A percentile compares a stretch with the other conserved stretches of the same genome.
Evolutionary conservation across 345 rosid species (phyloP).

Genomic region (Citrus trifoliata): DNA sequence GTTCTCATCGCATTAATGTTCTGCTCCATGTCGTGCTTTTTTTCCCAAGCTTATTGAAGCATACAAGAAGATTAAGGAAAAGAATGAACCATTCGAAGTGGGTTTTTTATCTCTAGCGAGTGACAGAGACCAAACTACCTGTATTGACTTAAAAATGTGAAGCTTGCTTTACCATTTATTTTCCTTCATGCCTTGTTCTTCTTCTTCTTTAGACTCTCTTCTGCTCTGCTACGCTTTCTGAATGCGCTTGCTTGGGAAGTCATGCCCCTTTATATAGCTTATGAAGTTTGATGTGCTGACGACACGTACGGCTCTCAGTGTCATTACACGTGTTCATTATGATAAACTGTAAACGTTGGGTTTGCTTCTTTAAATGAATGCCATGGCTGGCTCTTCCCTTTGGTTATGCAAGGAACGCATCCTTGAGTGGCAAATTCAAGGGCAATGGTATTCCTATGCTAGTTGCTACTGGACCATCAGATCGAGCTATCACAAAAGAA

Average conservation of each 20-base stretch:
- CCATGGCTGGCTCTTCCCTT: conserved; percentile 75
- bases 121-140: conserved; percentile 48
- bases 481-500: conserved; percentile 45
- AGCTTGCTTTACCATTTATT: too few relatives aligned
- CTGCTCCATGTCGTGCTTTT: conserved; percentile 50
- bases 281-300: too few relatives aligned
- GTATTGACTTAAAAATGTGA: conserved; percentile 21
- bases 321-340: too few relatives aligned
- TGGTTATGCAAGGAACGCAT: conserved; percentile 49
- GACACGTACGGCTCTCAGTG: too few relatives aligned
- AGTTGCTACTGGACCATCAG: conserved; percentile 47
- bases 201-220: too few relatives aligned
- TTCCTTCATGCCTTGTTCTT: too few relatives aligned
- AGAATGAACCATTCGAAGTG: conserved; percentile 45
- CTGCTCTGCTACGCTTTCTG: too few relatives aligned
- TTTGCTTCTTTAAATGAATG: conserved; percentile 33
- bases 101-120: conserved; percentile 47
- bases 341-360: too few relatives aligned
- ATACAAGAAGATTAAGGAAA: conserved; percentile 53
- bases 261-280: too few relatives aligned
- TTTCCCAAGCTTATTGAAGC: conserved; percentile 54
- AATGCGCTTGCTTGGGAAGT: too few relatives aligned
- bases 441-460: conserved; percentile 52
- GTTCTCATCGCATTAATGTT: conserved; percentile 71
- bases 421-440: conserved; percentile 41